Base-by-base conservation (phyloP, 2,329 filamentous ascomycete species). In the Curvularia eragrostidis region DNA sequence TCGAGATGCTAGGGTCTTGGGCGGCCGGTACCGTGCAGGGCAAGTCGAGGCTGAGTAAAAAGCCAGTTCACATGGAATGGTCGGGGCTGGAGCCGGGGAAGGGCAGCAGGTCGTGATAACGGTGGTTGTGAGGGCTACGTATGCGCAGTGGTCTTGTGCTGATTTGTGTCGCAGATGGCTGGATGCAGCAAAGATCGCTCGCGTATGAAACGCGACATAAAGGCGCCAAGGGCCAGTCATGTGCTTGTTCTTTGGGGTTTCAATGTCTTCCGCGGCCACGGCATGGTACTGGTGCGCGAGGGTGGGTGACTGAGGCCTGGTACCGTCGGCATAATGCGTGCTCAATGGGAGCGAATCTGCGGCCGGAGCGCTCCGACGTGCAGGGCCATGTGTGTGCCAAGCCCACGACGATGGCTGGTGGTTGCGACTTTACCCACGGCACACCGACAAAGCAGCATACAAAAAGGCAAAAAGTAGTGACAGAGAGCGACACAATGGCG, bases 391-490 rank as follows among this genome's bases (percentile, higher is more conserved):
- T n/a, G 47, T 44, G 32, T n/a, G 58, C 26, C 28, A 44, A 54
- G 42, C 28, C 52, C 56, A n/a, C 21, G 26, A 26, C 2, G 12
- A n/a, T 39, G 21, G 23, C 50, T 32, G 43, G 41, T 48, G 43
- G 38, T 12, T 15, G 36, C 18, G 39, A 32, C 10, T 12, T 13
- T 12, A 18, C n/a, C 30, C 21, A 39, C 21, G 9, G 39, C 55
- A 59, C 60, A 65, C 62, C 62, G 62, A 61, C 58, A 63, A 8
- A 53, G 21, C 12, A 23, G 44, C 48, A 58, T 63, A 56, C 19
- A 51, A 13, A 34, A 26, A 0, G 26, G 10, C 26, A 19, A 12
- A 2, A 13, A 15, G 18, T n/a, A 53, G 53, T 51, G 34, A 18
- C 26, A 32, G 52, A 63, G 42, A 53, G 55, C 52, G 34, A 18